These are phyloP conservation scores for Plectranthus barbatus DNA, from an alignment of 257 asterid species.

Conservation along the genomic window DNA sequence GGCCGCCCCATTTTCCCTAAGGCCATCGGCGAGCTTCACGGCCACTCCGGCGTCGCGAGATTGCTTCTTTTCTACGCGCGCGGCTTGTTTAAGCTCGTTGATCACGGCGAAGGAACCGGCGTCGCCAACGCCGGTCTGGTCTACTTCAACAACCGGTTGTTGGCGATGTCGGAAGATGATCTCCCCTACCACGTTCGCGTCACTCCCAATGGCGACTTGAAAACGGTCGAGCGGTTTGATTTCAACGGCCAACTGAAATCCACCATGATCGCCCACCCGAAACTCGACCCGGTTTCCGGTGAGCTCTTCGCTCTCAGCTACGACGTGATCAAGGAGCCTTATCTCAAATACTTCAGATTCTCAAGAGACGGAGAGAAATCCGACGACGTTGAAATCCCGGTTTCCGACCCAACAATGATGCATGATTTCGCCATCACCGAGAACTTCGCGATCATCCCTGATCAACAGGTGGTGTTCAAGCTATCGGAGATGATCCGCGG, in stretches of 20 bases:
- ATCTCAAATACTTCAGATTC: constrained; percentile 59
- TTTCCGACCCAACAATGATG: constrained; percentile 83
- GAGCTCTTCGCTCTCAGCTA: constrained; percentile 83
- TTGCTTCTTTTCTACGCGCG: constrained; percentile 73
- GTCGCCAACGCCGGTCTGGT: constrained; percentile 90
- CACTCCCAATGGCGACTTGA: constrained; percentile 49
- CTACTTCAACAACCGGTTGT: constrained; percentile 56
- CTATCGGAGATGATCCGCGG: constrained; percentile 78
- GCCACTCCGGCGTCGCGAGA: constrained; percentile 79
- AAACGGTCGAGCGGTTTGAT: constrained; percentile 51
- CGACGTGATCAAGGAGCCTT: constrained; percentile 75
- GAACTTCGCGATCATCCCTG: no score
- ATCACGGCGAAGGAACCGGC: constrained; percentile 65
- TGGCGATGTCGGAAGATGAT: constrained; percentile 94
- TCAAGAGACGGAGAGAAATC: constrained; percentile 58
- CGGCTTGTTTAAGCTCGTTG: constrained; percentile 59
- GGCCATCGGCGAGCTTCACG: constrained; percentile 88
- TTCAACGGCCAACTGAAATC: constrained; percentile 52
- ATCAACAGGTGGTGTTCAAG: constrained; percentile 80
- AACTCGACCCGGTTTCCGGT: constrained; percentile 76
- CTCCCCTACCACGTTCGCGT: constrained; percentile 72
- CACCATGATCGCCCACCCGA: constrained; percentile 94
- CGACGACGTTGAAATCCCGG: constrained; percentile 66
- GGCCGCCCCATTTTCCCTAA: constrained; percentile 86
- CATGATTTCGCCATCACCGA: no score